phyloP scores from a whole-genome alignment of 495 filamentous ascomycete species.

The Penicillium turbatum region DNA sequence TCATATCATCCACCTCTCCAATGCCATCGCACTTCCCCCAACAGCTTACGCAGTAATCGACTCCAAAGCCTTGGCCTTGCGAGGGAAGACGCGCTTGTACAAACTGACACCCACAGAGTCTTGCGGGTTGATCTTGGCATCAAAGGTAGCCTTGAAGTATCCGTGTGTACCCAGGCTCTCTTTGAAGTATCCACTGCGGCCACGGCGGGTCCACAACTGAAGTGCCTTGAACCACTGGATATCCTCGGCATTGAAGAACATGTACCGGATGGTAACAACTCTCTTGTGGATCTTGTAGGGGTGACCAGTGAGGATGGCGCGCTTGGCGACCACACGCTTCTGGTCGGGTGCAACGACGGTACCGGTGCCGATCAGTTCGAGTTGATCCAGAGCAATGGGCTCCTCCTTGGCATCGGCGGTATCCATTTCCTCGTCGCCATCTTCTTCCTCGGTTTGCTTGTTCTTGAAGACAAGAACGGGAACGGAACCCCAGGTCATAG shows the following conservation, averaged over 20 bases:
- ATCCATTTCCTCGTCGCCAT: constrained; percentile 36
- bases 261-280: constrained; percentile 93
- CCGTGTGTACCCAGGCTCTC: constrained; percentile 94
- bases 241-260: constrained; percentile 98
- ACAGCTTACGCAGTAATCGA: constrained; percentile 25
- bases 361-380: constrained; percentile 77
- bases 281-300: constrained; percentile 98
- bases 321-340: constrained; percentile 82
- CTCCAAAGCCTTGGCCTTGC: constrained; percentile 56
- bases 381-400: constrained; percentile 32
- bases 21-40: constrained; percentile 1
- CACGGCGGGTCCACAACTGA: constrained; percentile 88
- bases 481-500: constrained; percentile 87
- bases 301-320: constrained; percentile 90
- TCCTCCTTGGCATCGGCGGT: constrained; percentile 29
- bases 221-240: constrained; percentile 95
- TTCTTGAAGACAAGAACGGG: constrained; percentile 81
- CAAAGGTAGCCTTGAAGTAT: constrained; percentile 98
- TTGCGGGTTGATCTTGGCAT: constrained; percentile 89
- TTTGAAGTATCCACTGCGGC: constrained; percentile 83
- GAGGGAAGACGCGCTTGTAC: constrained; percentile 90
- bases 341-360: constrained; percentile 77
- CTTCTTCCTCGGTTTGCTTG: constrained; percentile 35
- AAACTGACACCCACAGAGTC: constrained; percentile 88
- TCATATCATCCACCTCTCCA: constrained; percentile 24